These are phyloP conservation scores for Binderoboletus segoi DNA, from an alignment of 1,284 basidiomycete species.

Conservation along the genomic window DNA sequence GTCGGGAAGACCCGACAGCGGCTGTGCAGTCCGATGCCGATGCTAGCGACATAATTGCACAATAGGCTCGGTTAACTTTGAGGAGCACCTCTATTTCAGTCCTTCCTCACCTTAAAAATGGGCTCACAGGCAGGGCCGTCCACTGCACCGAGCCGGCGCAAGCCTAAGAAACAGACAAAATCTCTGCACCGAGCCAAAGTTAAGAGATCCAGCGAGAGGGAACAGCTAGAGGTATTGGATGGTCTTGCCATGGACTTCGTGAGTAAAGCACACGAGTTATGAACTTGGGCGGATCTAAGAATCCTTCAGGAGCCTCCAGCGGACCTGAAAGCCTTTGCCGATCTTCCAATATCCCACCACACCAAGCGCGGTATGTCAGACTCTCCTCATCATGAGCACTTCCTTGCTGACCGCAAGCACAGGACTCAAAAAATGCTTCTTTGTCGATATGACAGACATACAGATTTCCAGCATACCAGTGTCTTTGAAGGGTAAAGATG, in stretches of 20 bases:
- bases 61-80: no score
- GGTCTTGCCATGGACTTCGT: conserved; percentile 58
- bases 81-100: no score
- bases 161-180: conserved; percentile 19
- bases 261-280: conserved; percentile 33
- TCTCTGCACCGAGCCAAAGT: conserved; percentile 36
- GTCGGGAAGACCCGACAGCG: no score
- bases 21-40: no score
- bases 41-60: no score
- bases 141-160: conserved; percentile 11
- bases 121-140: conserved; percentile 21
- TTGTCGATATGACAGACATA: conserved; percentile 86
- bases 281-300: conserved; percentile 9
- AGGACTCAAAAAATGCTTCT: conserved; percentile 87
- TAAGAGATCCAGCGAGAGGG: conserved; percentile 53
- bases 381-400: not conserved
- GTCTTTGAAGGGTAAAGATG: conserved; percentile 67
- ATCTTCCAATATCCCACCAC: conserved; percentile 68
- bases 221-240: conserved; percentile 58
- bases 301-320: conserved; percentile 48
- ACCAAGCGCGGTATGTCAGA: conserved; percentile 64
- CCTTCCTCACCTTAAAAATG: conserved; percentile 12
- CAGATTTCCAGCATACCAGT: conserved; percentile 66
- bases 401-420: not conserved
- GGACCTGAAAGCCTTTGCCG: conserved; percentile 55